Percentiles rank a stretch among this genome's conserved stretches.
Evolutionary conservation across 305 asterid genomes (phyloP).

Genomic region (Andrographis paniculata): DNA sequence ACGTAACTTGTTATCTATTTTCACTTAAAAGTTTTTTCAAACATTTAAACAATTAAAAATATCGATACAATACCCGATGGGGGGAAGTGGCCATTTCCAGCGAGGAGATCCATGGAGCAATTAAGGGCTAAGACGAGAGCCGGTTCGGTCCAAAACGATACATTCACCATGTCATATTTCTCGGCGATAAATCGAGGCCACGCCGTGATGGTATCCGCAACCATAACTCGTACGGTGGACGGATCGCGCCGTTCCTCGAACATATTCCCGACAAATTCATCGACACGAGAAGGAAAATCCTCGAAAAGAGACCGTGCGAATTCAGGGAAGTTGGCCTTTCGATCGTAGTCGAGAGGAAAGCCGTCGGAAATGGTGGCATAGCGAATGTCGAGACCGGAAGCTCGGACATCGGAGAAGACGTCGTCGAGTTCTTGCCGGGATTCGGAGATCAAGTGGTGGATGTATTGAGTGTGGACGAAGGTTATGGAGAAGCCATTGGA

Average conservation of each 20-base stretch:
- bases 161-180: conserved; percentile 29
- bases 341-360: conserved; percentile 32
- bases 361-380: conserved; percentile 44
- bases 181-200: conserved; percentile 38
- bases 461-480: conserved; percentile 36
- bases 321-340: conserved; percentile 38
- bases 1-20: too few relatives aligned
- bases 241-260: conserved; percentile 1
- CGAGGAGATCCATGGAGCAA: conserved; percentile 41
- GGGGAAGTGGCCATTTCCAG: conserved; percentile 31
- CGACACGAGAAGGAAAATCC: conserved; percentile 41
- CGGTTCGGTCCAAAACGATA: conserved; percentile 44
- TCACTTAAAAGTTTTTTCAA: too few relatives aligned
- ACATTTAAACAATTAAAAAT: too few relatives aligned
- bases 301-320: conserved; percentile 36
- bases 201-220: conserved; percentile 44
- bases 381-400: conserved; percentile 41
- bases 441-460: conserved; percentile 25
- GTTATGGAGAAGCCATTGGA: conserved; percentile 28
- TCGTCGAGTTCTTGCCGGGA: conserved; percentile 5
- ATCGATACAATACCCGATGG: too few relatives aligned
- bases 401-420: conserved; percentile 25
- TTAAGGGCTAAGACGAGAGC: conserved; percentile 35
- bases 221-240: conserved; percentile 13
- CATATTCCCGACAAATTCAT: conserved; percentile 26